Evolutionary conservation across 108 stramenopile species (phyloP).

Genomic region (Chaetoceros tenuissimus): DNA sequence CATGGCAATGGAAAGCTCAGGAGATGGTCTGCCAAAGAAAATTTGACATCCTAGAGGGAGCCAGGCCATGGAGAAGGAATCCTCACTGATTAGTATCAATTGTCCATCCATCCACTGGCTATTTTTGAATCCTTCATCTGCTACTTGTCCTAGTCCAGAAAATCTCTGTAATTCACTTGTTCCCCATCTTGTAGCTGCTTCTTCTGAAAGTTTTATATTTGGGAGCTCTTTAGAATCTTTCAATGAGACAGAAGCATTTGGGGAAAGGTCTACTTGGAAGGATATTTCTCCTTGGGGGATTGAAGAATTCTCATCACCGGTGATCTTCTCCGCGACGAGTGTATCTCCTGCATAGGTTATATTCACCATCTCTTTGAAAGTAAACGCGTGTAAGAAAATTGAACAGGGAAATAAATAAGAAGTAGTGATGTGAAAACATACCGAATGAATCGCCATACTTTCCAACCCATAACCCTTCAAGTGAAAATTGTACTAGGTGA

Average conservation of each 20-base stretch:
- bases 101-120: conserved; percentile 73
- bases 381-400: no score
- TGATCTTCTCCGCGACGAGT: conserved; percentile 71
- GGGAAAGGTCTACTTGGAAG: conserved; percentile 62
- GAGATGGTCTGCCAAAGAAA: conserved; percentile 71
- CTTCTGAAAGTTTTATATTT: conserved; percentile 47
- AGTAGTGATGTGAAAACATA: no score
- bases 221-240: conserved; percentile 9
- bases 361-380: conserved; percentile 42
- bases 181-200: conserved; percentile 66
- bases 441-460: conserved; percentile 41
- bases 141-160: conserved; percentile 54
- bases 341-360: conserved; percentile 70
- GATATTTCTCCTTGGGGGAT: conserved; percentile 68
- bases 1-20: conserved; percentile 43
- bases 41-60: conserved; percentile 69
- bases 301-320: conserved; percentile 70
- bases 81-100: conserved; percentile 63
- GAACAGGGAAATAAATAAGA: not conserved
- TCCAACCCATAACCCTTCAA: conserved; percentile 81
- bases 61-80: conserved; percentile 81
- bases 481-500: conserved; percentile 56
- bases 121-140: conserved; percentile 50
- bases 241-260: conserved; percentile 5
- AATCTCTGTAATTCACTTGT: conserved; percentile 47